phyloP scores from a whole-genome alignment of 2,329 filamentous ascomycete genomes.

The Aspergillus sp. region DNA sequence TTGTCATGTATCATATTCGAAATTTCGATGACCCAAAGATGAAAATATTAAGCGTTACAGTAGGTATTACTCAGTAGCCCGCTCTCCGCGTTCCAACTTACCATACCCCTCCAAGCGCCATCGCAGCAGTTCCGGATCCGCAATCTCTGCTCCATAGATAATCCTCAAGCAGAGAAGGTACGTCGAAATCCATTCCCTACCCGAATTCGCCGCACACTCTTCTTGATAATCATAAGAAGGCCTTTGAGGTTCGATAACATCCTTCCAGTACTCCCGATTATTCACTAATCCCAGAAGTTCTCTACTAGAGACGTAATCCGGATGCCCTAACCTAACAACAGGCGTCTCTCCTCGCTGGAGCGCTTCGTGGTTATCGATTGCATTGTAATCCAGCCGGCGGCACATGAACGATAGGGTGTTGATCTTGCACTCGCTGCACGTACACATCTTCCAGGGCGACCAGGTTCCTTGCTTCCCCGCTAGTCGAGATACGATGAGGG shows the following conservation, averaged over 20 bases:
- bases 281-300: background rate
- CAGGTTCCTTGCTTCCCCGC: slow-evolving; percentile 2
- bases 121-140: background rate
- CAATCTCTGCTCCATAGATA: background rate
- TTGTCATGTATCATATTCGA: background rate
- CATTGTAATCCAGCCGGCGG: slow-evolving; percentile 1
- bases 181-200: slow-evolving; percentile 1
- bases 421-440: slow-evolving; percentile 6
- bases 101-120: slow-evolving; percentile 2
- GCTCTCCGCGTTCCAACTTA: background rate
- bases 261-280: background rate
- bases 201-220: background rate
- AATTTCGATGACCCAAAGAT: background rate
- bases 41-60: background rate
- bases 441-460: slow-evolving; percentile 7
- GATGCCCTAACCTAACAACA: slow-evolving; percentile 1
- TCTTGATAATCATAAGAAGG: background rate
- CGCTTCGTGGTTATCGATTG: background rate
- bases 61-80: background rate
- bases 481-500: background rate
- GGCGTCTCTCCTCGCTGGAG: background rate
- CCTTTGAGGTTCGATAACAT: background rate
- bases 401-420: background rate
- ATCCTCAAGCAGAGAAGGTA: slow-evolving; percentile 6
- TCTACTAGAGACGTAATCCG: slow-evolving; percentile 3